These are phyloP conservation scores for Tolypocladium ovalisporum DNA, from an alignment of 2,329 filamentous ascomycete species.

Conservation along the genomic window DNA sequence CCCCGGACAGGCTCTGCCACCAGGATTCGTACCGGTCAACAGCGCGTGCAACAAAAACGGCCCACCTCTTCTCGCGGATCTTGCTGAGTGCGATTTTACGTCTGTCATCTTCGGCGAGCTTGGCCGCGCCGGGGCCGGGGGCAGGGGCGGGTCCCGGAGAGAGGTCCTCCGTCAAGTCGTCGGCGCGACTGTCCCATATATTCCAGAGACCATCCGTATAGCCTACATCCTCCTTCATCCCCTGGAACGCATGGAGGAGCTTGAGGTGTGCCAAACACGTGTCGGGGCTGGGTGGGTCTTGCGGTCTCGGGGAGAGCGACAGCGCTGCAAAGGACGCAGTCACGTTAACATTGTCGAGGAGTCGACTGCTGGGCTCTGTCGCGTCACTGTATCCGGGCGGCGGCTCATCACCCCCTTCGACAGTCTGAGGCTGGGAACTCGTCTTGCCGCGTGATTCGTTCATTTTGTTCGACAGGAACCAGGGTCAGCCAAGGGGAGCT, in stretches of 20 bases:
- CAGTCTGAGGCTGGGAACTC: not conserved
- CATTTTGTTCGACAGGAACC: not conserved
- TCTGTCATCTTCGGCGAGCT: conserved; percentile 20
- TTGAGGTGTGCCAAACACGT: conserved; percentile 65
- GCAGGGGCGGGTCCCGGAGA: not conserved
- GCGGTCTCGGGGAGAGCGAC: not conserved
- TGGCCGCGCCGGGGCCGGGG: conserved; percentile 3
- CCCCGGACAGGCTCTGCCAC: conserved; percentile 36
- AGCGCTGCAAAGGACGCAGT: not conserved
- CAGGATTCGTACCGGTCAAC: conserved; percentile 58
- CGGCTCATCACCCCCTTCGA: not conserved
- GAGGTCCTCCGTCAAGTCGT: conserved; percentile 3
- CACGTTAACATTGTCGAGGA: not conserved
- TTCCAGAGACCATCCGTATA: conserved; percentile 57
- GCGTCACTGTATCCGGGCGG: not conserved
- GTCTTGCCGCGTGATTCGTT: not conserved
- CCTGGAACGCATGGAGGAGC: conserved; percentile 56
- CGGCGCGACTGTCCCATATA: conserved; percentile 38
- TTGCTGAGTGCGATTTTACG: conserved; percentile 27
- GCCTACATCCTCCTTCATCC: conserved; percentile 55
- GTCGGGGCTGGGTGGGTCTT: conserved; percentile 17
- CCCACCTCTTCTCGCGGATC: conserved; percentile 64
- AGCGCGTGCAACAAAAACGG: conserved; percentile 55
- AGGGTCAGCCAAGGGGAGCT: not conserved
- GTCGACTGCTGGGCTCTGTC: not conserved